Base-by-base conservation (phyloP, 495 filamentous ascomycete species). In the Daldinia decipiens region DNA sequence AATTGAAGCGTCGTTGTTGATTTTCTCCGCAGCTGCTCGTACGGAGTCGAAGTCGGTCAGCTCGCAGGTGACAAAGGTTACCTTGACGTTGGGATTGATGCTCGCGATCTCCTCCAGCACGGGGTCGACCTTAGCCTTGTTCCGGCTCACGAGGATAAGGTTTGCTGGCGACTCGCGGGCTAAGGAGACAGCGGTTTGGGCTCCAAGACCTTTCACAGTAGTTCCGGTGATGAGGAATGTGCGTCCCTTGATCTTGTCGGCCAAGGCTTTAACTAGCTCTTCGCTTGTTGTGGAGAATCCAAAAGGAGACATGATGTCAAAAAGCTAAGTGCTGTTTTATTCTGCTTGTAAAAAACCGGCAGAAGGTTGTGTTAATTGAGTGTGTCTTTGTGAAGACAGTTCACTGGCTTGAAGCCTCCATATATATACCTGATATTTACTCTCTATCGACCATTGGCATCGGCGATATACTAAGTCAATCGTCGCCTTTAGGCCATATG, bases 171-270 rank as follows among this genome's bases (percentile, higher is more conserved):
- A 66, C 58, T 76, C 79, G 39, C 76, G 71, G 21, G 83, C 78
- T 2, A 87, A 74, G 5, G 81, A 70, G 47, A 77, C 65, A 47
- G 82, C 84, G 9, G 80, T 79, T 21, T 75, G 70, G 40, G 75
- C 79, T 4, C 85, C 87, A 13, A 89, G 75, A 7, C 80, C 78
- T 5, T 73, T 73, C 3, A 77, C 69, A 11, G 79, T 81, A 11
- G 83, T 78, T 29, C 87, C 86, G 15, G 86, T 88, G 31, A 86
- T 80, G 15, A 86, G 75, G 60, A 85, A 71, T 7, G 59, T 72
- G n/a, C 70, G 70, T 3, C 65, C 72, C 43, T 72, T 71, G 61
- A 74, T 62, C 1, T 79, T 77, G 56, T 75, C 78, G 4, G 71
- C 72, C n/a, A 87, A 76, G 11, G 81, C 82, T 69, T 82, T 76